phyloP scores from a whole-genome alignment of 306 rosid genomes.

The Cicer bijugum region DNA sequence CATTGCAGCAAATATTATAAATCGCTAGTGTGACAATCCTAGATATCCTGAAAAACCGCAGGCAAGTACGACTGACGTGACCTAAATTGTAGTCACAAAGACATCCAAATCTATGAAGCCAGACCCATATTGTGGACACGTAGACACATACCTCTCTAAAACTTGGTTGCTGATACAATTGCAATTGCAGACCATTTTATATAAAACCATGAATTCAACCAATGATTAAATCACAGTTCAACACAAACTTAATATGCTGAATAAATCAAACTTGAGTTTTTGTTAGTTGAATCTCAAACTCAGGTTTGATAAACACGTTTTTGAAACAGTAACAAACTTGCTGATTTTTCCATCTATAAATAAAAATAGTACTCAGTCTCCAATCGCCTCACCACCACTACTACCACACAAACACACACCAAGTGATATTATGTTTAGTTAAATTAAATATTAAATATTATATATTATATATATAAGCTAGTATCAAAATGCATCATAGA shows the following conservation, averaged over 20 bases:
- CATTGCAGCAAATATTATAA: background rate
- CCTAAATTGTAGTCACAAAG: too few relatives aligned
- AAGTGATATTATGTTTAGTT: too few relatives aligned
- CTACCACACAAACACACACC: too few relatives aligned
- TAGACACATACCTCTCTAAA: background rate
- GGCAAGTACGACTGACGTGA: background rate
- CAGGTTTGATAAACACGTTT: background rate
- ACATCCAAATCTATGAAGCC: too few relatives aligned
- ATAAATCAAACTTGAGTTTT: slow-evolving; percentile 1
- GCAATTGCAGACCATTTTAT: background rate
- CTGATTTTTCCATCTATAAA: slow-evolving; percentile 12
- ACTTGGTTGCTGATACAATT: background rate
- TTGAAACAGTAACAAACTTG: background rate
- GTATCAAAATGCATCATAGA: background rate
- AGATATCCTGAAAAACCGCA: background rate
- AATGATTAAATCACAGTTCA: background rate
- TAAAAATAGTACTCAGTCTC: too few relatives aligned
- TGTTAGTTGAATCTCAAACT: background rate
- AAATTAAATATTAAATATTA: too few relatives aligned
- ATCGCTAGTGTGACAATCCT: background rate
- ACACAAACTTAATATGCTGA: background rate
- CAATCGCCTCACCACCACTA: too few relatives aligned
- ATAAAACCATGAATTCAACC: background rate
- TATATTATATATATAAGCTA: background rate
- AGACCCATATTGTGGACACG: too few relatives aligned